phyloP scores from a whole-genome alignment of 768 basidiomycete genomes.

The Leucocoprinus birnbaumii region DNA sequence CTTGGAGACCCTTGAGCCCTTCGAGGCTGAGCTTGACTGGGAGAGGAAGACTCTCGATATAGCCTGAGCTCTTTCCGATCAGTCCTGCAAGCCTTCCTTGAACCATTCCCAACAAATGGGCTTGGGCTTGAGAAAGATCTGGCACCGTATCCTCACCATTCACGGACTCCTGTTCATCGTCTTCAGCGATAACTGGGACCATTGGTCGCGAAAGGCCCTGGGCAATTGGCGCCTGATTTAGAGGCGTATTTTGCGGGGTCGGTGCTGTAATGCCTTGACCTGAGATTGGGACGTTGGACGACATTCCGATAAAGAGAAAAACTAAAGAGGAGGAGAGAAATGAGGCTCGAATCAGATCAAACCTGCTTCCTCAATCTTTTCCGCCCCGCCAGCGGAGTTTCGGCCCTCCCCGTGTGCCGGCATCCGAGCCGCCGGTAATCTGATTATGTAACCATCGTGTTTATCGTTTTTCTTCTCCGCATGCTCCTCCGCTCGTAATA shows the following conservation, averaged over 20 bases:
- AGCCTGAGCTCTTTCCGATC: slow-evolving; percentile 90
- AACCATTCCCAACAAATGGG: slow-evolving; percentile 81
- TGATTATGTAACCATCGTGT: not conserved
- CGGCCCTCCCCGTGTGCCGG: slow-evolving; percentile 8
- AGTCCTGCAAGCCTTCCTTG: slow-evolving; percentile 84
- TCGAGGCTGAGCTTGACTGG: slow-evolving; percentile 84
- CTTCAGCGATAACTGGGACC: slow-evolving; percentile 85
- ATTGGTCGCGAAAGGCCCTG: slow-evolving; percentile 80
- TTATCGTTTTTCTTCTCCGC: no score
- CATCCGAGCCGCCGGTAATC: not conserved
- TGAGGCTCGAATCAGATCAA: slow-evolving; percentile 6
- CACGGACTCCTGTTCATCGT: slow-evolving; percentile 56
- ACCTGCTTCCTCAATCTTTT: slow-evolving; percentile 11
- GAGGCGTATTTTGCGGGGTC: slow-evolving; percentile 91
- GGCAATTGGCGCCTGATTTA: slow-evolving; percentile 78
- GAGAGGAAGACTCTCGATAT: slow-evolving; percentile 84
- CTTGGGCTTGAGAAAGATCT: slow-evolving; percentile 41
- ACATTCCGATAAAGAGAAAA: slow-evolving; percentile 43
- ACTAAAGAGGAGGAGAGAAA: slow-evolving; percentile 12
- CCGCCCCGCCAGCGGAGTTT: slow-evolving; percentile 15
- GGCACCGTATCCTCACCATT: slow-evolving; percentile 42
- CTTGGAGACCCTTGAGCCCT: slow-evolving; percentile 92
- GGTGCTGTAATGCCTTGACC: slow-evolving; percentile 70
- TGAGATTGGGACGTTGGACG: slow-evolving; percentile 64
- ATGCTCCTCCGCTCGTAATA: no score